Conservation (phyloP, 2,329 filamentous ascomycete genomes). For the Bretziella fagacearum region DNA sequence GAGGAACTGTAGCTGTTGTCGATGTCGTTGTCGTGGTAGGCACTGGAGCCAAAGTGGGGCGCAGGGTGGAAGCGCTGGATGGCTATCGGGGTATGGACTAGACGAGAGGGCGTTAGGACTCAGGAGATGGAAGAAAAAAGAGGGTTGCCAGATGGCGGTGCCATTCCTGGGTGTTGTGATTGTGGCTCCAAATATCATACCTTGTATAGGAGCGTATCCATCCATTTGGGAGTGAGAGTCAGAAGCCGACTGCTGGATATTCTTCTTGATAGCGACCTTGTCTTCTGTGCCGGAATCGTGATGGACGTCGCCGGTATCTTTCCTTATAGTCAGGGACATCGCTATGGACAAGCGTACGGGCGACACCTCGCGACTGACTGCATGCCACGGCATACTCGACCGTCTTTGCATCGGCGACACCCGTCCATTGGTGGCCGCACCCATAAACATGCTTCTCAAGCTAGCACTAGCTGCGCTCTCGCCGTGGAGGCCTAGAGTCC, state of each 20-base stretch:
- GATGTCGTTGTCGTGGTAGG: no score
- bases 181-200: neutral
- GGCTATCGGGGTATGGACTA: no score
- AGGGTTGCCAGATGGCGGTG: no score
- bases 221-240: no score
- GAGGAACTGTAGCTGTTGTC: no score
- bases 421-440: neutral
- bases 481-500: conserved; percentile 16
- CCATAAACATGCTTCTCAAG: conserved; percentile 9
- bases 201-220: conserved; percentile 4
- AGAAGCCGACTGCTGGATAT: no score
- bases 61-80: no score
- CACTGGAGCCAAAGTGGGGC: no score
- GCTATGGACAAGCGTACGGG: neutral
- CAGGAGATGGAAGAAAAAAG: no score
- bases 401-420: conserved; percentile 5
- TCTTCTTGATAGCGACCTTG: no score
- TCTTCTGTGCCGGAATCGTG: no score
- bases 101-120: no score
- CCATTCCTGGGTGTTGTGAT: neutral
- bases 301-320: neutral
- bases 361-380: neutral
- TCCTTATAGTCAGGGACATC: neutral
- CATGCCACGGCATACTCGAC: conserved; percentile 10
- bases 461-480: conserved; percentile 9